A percentile compares a stretch with the other conserved stretches of the same genome.
These are phyloP conservation scores for Metschnikowia baotianmanensis DNA, from an alignment of 805 yeast genomes.

Conservation along the genomic window DNA sequence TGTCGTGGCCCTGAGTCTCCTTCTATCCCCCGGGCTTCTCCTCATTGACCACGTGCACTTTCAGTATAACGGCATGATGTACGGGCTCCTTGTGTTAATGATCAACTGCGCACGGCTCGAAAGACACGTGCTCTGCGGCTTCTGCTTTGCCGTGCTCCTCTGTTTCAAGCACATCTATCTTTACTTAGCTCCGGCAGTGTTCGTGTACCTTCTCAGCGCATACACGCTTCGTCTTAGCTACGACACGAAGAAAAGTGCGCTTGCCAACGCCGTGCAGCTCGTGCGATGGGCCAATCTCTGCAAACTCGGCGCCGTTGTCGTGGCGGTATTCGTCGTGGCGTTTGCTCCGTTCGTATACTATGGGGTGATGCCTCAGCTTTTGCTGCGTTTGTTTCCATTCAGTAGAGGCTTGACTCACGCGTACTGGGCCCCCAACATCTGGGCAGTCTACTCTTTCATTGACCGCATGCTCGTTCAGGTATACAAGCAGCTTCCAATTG, in stretches of 20 bases:
- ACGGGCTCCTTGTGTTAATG: constrained; percentile 75
- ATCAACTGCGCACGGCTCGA: constrained; percentile 66
- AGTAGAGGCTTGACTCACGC: constrained; percentile 96
- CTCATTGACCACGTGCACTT: constrained; percentile 95
- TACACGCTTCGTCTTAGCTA: constrained; percentile 57
- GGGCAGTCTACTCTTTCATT: constrained; percentile 88
- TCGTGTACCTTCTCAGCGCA: constrained; percentile 69
- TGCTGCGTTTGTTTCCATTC: constrained; percentile 82
- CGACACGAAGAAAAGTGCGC: constrained; percentile 22
- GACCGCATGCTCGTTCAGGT: constrained; percentile 66
- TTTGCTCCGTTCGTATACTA: constrained; percentile 75
- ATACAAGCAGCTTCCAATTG: constrained; percentile 34
- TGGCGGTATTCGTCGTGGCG: constrained; percentile 60
- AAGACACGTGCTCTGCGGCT: constrained; percentile 58
- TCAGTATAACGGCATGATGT: constrained; percentile 94
- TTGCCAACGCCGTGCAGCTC: constrained; percentile 32
- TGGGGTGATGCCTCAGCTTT: constrained; percentile 59
- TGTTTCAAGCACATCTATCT: constrained; percentile 95
- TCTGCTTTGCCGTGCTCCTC: constrained; percentile 68
- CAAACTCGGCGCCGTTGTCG: constrained; percentile 62
- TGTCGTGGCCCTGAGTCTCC: constrained; percentile 79
- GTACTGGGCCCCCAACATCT: constrained; percentile 97
- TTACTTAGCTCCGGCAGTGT: constrained; percentile 92
- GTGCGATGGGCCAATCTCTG: constrained; percentile 56
- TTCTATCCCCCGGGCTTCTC: constrained; percentile 84